Evolutionary conservation across 192 early-diverging fungal genomes (phyloP).

Genomic region (Coemansia sp.): DNA sequence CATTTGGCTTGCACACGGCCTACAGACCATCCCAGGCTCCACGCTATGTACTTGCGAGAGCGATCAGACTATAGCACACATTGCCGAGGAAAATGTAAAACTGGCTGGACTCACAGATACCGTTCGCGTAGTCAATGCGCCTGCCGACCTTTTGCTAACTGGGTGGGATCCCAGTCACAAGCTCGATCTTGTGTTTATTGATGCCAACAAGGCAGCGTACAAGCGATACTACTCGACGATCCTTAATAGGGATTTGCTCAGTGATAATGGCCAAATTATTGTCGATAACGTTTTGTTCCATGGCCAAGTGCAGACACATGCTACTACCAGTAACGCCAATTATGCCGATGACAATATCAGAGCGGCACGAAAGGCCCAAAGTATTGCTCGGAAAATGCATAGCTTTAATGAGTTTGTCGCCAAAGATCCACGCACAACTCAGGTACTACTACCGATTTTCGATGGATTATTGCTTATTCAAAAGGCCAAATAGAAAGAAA

Average conservation of each 20-base stretch:
- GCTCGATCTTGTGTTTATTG: constrained; percentile 68
- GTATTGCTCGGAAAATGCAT: constrained; percentile 28
- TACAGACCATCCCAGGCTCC: constrained; percentile 15
- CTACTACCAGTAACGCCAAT: neutral
- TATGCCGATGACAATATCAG: neutral
- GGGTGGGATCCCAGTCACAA: constrained; percentile 41
- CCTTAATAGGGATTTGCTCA: constrained; percentile 61
- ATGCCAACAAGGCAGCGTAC: constrained; percentile 74
- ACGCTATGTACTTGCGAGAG: constrained; percentile 45
- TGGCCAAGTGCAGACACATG: constrained; percentile 25
- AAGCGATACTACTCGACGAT: constrained; percentile 65
- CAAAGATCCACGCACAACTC: constrained; percentile 59
- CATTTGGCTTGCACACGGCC: constrained; percentile 66
- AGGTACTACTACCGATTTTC: constrained; percentile 65
- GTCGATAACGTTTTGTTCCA: constrained; percentile 67
- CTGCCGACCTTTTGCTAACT: constrained; percentile 24
- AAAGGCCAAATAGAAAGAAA: constrained; percentile 6
- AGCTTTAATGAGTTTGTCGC: constrained; percentile 69
- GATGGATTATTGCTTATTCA: constrained; percentile 64
- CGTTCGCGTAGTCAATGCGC: constrained; percentile 16
- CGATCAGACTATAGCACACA: constrained; percentile 43
- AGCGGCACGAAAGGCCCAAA: neutral
- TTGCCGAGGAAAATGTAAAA: constrained; percentile 25
- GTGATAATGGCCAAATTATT: constrained; percentile 61
- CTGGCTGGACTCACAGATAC: constrained; percentile 24